Evolutionary conservation across 345 rosid genomes (phyloP), one percentile per base, ranked within the genome.

Genomic region (Eucalyptus coolabah): DNA sequence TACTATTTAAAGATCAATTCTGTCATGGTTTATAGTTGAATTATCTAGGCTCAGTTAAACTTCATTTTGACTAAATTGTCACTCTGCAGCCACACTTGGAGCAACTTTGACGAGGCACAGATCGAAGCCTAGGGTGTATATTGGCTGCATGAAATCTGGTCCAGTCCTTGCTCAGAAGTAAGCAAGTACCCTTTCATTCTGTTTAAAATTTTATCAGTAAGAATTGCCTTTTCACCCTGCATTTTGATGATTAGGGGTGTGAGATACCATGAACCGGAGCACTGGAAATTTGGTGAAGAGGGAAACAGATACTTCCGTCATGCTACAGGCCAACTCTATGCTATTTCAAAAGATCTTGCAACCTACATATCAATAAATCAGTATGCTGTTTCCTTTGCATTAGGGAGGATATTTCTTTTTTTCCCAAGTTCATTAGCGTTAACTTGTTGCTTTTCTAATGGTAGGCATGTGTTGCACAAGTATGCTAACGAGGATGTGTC

Each of bases 101-200:
- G 94, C 97, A 89, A 97, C 98, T 63, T 92, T 98, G 91, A 93
- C 91, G 59, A 94, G 97, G 88, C 95, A 98, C 90, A 92, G 96
- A 88, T 92, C 94, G 88, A 96, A 95, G 89, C 95, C 98, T 13
- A 94, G 98, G 87, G 95, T 97, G 26, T 98, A 98, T 86, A 95
- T 96, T 77, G 99, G 99, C 56, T 98, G 99, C 94, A 98, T 98
- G 99, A 98, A 98, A 91, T 98, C 99, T 45, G 98, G 99, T 89
- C 99, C 97, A 6, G 99, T 98, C 89, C 99, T 98, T 90, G 97
- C 98, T 89, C 98, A 95, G 86, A 98, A 97, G 99, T 98, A 95
- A 95, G 83, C 28, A 77, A 77, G 83, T 12, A 97, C 88, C 86
- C 89, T 72, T 56, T 42, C 45, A 4, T 18, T 28, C 40, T 10